These are phyloP conservation scores for Trichophyton rubrum DNA, from an alignment of 2,329 filamentous ascomycete genomes.

Conservation along the genomic window DNA sequence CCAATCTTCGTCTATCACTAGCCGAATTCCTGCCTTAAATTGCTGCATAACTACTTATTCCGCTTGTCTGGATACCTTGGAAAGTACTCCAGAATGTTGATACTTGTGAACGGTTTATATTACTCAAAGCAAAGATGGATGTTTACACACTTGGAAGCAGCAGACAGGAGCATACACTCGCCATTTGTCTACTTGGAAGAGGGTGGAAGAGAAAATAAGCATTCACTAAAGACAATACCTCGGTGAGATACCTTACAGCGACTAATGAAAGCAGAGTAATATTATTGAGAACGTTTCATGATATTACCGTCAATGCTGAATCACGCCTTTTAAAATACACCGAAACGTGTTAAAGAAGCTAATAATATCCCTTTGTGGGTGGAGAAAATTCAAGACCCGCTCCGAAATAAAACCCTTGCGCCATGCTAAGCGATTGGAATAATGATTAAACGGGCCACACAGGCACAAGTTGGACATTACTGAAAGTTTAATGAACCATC, in stretches of 20 bases:
- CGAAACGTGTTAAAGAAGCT: not conserved
- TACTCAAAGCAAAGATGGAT: not conserved
- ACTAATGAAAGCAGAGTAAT: too few species aligned
- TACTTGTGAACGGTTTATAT: too few species aligned
- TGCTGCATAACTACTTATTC: not conserved
- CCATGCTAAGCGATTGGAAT: conserved; percentile 16
- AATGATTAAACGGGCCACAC: not conserved
- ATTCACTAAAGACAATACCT: too few species aligned
- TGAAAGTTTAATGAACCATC: conserved; percentile 21
- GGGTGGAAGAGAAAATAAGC: not conserved
- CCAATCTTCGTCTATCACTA: not conserved
- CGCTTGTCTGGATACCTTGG: not conserved
- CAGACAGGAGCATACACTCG: too few species aligned
- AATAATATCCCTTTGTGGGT: not conserved
- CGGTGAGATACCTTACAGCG: too few species aligned
- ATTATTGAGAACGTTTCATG: too few species aligned
- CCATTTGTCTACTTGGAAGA: too few species aligned
- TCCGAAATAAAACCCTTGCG: conserved; percentile 12
- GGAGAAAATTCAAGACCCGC: not conserved
- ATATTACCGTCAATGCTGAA: not conserved
- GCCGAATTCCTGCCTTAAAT: not conserved
- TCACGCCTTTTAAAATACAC: not conserved
- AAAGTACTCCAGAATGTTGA: too few species aligned
- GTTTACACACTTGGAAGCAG: not conserved
- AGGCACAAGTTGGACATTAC: not conserved